Base-by-base conservation (phyloP, 2,329 filamentous ascomycete species). In the Trichoderma sp. region DNA sequence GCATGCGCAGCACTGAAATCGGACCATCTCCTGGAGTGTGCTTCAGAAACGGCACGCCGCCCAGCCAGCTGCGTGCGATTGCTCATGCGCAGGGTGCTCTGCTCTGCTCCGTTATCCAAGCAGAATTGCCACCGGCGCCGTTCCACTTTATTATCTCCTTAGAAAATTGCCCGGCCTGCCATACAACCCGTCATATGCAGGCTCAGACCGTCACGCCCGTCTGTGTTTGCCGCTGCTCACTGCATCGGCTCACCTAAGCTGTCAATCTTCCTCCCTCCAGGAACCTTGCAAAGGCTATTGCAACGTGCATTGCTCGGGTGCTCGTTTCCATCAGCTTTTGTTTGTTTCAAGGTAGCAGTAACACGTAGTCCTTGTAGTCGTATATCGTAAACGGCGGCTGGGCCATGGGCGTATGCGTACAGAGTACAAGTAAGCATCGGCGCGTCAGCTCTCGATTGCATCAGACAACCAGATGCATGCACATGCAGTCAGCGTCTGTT, bases 401-500 rank as follows among this genome's bases (percentile, higher is more conserved):
- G 46, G 10, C 46, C 21, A 24, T 60, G 21, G 30, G 18, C 64
- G 52, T 32, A 51, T 21, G 54, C 63, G 54, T 49, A 49, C 46
- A 24, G n/a, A n/a, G n/a, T 49, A 21, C 46, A 49, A 24, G 46
- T 49, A 34, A 66, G 63, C 39, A 51, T 66, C 56, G 30, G 56
- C 39, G 32, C 43, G 56, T 67, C 65, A 67, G 43, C 65, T 67
- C 56, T 67, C 56, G 56, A 60, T 51, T 67, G 56, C 65, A 60
- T 67, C 24, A 32, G 32, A 67, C 49, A 21, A 34, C 55, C 43
- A 11, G 24, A 67, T 32, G 65, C 65, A 67, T 67, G 65, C 65
- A 66, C 52, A 60, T 67, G 65, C 55, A 60, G 65, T 67, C 56
- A 60, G 65, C 56, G 24, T 66, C 54, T 43, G 54, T 66, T 60